Base-by-base conservation (phyloP, 768 basidiomycete genomes). In the Podaxis sp. region DNA sequence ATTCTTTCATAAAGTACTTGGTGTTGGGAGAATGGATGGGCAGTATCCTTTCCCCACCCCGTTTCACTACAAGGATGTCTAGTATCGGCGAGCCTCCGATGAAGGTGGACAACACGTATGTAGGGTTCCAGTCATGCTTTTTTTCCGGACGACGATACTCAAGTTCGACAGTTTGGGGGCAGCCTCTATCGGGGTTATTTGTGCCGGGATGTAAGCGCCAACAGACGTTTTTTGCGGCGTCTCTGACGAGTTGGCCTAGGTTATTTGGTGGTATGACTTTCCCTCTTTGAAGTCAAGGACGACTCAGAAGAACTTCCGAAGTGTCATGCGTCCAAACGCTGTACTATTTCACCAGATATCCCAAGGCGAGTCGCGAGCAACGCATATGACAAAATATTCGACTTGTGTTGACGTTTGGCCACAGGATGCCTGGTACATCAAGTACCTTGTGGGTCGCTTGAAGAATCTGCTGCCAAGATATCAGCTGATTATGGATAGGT, bases 251-350 rank as follows among this genome's bases (percentile, higher is more conserved):
- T 63, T 44, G 64, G 44, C 51, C 11, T 63, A 84, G 82, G 60
- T 68, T 85, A 58, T 85, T 84, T 61, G 84, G 84, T 74, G 83
- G 84, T 83, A 75, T n/a, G 68, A 65, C 24, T 33, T 48, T 61
- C 39, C 19, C 15, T 24, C 38, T 51, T 39, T 55, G 4, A 15
- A n/a, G 7, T 26, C 6, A 30, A n/a, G 52, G 60, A 6, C 57
- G 44, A n/a, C 60, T 56, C 44, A 46, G 52, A 53, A 56, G 62
- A 33, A 17, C 8, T 42, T 33, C 33, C 36, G 22, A 59, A 86
- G 84, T 86, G 8, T 83, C 84, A 2, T 84, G 81, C 65, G 79
- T 83, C 33, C 84, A 86, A 68, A 80, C 84, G 0, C 82, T 80
- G 78, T 84, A 81, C 68, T 86, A 84, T 63, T 86, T 81, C 68